Evolutionary conservation across 129 eudicot genomes (phyloP), one percentile per base, ranked within the genome.

Genomic region (Chrysanthemum seticuspe): DNA sequence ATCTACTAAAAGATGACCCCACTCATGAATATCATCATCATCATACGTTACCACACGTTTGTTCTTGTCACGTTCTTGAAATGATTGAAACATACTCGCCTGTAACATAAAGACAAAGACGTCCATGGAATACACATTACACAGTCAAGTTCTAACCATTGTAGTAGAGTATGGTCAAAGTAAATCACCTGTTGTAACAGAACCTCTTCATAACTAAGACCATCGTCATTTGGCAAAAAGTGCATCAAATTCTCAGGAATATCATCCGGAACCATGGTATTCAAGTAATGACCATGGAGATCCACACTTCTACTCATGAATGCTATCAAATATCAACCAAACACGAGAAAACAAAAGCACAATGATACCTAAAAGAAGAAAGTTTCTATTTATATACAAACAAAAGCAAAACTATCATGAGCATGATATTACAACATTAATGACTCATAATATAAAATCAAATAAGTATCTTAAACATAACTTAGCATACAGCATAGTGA

Each of bases 201-300:
- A 78, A 85, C 81, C 80, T 90, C 96, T 85, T 90, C 94, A 64
- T 76, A 79, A 75, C 85, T 83, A 62, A 87, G 83, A 85, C 87
- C 89, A 62, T 87, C 91, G 23, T 83, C 76, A 45, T 90, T 87
- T 2, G 87, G 88, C 45, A 65, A 81, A 77, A 81, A 87, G 14
- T 83, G 79, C 50, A 77, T 72, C 18, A 83, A 64, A 75, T 90
- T 82, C 66, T 82, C 89, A 16, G 88, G 84, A 65, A 87, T 81
- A 77, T 85, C 90, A 36, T 83, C 76, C 15, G 83, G 88, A 67
- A 80, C 75, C 67, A 74, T 71, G 14, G 73, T 76, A 58, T 57
- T 72, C 67, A 72, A 62, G 78, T 76, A 71, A 60, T 74, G 87
- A 65, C 57, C 84, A 52, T 78, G 82, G 51, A 76, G 27, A 54